A percentile compares a stretch with the other conserved stretches of the same genome.
These are phyloP conservation scores for Cytospora paraplurivora DNA, from an alignment of 2,329 filamentous ascomycete species.

Conservation along the genomic window DNA sequence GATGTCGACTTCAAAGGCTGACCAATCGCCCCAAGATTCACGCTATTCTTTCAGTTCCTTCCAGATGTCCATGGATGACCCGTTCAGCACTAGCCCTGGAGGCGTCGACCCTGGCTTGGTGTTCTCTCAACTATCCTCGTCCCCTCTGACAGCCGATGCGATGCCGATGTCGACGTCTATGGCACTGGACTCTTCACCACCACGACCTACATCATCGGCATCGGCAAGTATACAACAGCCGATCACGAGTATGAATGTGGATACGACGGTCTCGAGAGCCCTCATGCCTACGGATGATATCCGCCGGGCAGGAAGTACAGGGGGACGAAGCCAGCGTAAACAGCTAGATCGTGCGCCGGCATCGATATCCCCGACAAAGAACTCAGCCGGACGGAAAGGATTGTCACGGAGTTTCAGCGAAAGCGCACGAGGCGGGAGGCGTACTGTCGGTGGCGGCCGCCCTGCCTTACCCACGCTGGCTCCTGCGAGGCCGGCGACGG, in stretches of 20 bases:
- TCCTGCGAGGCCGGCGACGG: constrained; percentile 45
- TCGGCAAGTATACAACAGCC: constrained; percentile 14
- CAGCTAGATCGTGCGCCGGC: constrained; percentile 44
- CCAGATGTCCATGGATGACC: constrained; percentile 49
- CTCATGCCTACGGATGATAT: constrained; percentile 39
- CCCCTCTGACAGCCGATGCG: constrained; percentile 44
- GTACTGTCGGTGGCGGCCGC: constrained; percentile 39
- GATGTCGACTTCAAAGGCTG: constrained; percentile 37
- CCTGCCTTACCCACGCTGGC: constrained; percentile 50
- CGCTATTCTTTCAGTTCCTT: constrained; percentile 46
- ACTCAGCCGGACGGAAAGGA: constrained; percentile 49
- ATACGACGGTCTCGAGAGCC: constrained; percentile 35
- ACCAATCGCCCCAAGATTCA: constrained; percentile 29
- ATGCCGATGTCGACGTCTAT: constrained; percentile 17
- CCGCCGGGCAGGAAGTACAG: constrained; percentile 50
- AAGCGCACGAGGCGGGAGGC: constrained; percentile 47
- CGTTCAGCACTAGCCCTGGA: constrained; percentile 51
- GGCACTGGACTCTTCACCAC: constrained; percentile 20
- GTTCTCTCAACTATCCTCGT: constrained; percentile 52
- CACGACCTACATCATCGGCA: constrained; percentile 29
- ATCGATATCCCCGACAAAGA: constrained; percentile 51
- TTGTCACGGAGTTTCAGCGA: constrained; percentile 60
- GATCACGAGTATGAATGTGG: constrained; percentile 31
- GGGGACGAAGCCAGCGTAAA: constrained; percentile 46
- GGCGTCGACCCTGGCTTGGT: constrained; percentile 64